phyloP scores from a whole-genome alignment of 331 rosid species.

The Malus hybrid region DNA sequence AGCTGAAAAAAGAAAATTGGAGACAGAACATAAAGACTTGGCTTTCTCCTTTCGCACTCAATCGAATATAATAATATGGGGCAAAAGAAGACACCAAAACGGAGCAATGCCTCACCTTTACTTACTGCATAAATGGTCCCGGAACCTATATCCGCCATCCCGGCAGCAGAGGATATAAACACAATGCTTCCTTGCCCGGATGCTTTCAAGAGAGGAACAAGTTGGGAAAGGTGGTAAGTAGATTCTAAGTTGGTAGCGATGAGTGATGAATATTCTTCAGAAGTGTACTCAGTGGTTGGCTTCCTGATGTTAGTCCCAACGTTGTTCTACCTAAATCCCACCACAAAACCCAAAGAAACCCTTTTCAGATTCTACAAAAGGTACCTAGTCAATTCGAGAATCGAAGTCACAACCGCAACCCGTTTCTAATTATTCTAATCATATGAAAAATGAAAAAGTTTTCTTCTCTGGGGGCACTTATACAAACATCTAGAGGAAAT shows the following conservation, averaged over 20 bases:
- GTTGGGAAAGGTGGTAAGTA: constrained; percentile 52
- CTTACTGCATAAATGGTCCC: constrained; percentile 44
- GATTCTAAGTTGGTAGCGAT: constrained; percentile 72
- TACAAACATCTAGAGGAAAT: too few species aligned
- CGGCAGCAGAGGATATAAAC: constrained; percentile 62
- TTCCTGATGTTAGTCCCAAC: constrained; percentile 85
- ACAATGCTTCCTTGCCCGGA: constrained; percentile 84
- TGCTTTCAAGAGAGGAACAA: constrained; percentile 70
- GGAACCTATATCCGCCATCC: constrained; percentile 10
- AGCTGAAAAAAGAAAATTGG: constrained; percentile 21
- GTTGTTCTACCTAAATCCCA: constrained; percentile 60
- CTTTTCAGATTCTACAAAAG: background rate
- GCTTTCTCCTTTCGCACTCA: background rate
- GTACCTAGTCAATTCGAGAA: background rate
- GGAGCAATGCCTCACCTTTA: constrained; percentile 27
- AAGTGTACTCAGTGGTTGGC: constrained; percentile 59
- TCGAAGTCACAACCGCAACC: background rate
- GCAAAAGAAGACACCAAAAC: background rate
- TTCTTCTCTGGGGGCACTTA: too few species aligned
- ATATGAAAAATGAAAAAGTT: too few species aligned
- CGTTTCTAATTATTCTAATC: background rate
- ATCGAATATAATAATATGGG: background rate
- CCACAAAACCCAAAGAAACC: background rate
- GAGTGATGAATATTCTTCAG: constrained; percentile 50
- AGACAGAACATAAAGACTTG: background rate